phyloP scores from a whole-genome alignment of 345 rosid species.

The Boechera stricta region DNA sequence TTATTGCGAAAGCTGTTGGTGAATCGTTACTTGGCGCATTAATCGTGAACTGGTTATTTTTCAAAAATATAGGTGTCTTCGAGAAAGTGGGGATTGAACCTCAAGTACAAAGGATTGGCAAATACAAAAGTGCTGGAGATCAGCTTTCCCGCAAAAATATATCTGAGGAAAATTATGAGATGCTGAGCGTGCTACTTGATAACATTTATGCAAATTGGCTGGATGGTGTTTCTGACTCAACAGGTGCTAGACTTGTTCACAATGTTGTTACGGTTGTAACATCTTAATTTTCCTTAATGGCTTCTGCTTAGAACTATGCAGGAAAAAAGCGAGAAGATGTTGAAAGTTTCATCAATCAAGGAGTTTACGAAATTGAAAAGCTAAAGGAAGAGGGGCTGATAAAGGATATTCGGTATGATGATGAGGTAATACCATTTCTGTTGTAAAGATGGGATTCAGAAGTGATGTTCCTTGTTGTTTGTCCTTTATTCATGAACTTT shows the following conservation, averaged over 20 bases:
- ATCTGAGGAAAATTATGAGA: conserved; percentile 94
- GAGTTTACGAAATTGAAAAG: conserved; percentile 83
- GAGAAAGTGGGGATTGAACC: conserved; percentile 93
- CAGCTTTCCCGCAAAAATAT: conserved; percentile 79
- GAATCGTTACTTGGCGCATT: not conserved
- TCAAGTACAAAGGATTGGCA: conserved; percentile 90
- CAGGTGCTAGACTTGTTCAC: conserved; percentile 59
- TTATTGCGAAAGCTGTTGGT: not conserved
- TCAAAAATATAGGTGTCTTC: conserved; percentile 64
- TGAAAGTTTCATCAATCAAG: conserved; percentile 83
- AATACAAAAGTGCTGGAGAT: conserved; percentile 97
- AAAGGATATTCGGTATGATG: conserved; percentile 78
- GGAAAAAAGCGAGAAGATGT: conserved; percentile 84
- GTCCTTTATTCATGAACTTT: conserved; percentile 11
- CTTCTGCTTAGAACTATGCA: conserved; percentile 50
- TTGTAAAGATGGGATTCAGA: conserved; percentile 6
- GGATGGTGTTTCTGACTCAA: conserved; percentile 74
- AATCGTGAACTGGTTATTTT: conserved; percentile 22
- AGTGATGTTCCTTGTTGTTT: conserved; percentile 16
- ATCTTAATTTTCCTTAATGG: conserved; percentile 38
- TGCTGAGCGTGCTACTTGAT: conserved; percentile 89
- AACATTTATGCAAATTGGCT: conserved; percentile 93
- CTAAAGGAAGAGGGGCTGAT: conserved; percentile 90
- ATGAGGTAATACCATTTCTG: conserved; percentile 64
- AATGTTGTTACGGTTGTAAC: conserved; percentile 32